Evolutionary conservation across 495 filamentous ascomycete species (phyloP).

Genomic region (Oleoguttula mirabilis): DNA sequence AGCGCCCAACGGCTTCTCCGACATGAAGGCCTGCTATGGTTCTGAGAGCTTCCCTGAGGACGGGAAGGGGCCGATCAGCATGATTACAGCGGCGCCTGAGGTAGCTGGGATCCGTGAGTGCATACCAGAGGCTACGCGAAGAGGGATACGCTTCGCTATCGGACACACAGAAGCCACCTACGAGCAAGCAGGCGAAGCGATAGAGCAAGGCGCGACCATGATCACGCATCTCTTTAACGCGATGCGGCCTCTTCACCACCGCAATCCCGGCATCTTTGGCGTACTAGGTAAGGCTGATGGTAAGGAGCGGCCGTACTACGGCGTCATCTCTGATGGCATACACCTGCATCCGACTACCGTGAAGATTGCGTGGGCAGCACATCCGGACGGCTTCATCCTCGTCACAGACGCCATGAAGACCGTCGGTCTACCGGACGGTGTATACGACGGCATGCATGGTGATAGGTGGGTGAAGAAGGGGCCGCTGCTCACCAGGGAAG

Average conservation of each 20-base stretch:
- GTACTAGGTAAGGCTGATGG: conserved; percentile 44
- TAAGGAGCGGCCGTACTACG: conserved; percentile 45
- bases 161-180: conserved; percentile 77
- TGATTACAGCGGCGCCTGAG: conserved; percentile 76
- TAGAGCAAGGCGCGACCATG: conserved; percentile 63
- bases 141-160: conserved; percentile 58
- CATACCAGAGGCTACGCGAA: conserved; percentile 46
- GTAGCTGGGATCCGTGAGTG: conserved; percentile 47
- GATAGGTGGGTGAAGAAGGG: conserved; percentile 58
- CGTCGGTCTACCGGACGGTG: conserved; percentile 59
- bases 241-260: conserved; percentile 74
- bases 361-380: conserved; percentile 50
- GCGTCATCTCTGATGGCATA: conserved; percentile 55
- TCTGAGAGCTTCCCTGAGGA: conserved; percentile 39
- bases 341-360: conserved; percentile 53
- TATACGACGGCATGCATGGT: conserved; percentile 70
- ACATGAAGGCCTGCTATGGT: conserved; percentile 60
- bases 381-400: conserved; percentile 51
- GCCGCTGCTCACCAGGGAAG: conserved; percentile 52
- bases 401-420: conserved; percentile 59
- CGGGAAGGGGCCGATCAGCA: conserved; percentile 39
- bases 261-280: conserved; percentile 74
- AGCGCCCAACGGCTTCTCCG: conserved; percentile 38
- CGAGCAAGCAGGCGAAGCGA: conserved; percentile 54
- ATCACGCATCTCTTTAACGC: conserved; percentile 87